Percentiles rank a stretch among this genome's conserved stretches.
Conservation (phyloP, 257 asterid genomes). For the Echium plantagineum region DNA sequence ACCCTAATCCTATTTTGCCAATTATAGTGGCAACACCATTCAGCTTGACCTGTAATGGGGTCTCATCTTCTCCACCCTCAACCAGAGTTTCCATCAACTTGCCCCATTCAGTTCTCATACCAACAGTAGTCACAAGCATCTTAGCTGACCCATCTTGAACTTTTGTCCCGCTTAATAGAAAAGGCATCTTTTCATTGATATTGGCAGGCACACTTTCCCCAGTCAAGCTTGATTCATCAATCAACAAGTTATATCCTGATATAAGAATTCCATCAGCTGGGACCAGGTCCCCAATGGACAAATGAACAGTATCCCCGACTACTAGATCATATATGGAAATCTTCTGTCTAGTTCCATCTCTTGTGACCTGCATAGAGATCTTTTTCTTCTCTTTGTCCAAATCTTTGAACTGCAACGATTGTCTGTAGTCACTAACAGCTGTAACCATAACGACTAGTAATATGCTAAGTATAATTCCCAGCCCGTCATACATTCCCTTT, state of each 20-base stretch:
- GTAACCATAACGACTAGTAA: constrained; percentile 79
- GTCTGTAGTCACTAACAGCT: constrained; percentile 88
- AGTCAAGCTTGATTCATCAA: constrained; percentile 91
- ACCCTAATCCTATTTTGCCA: constrained; percentile 77
- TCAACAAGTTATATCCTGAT: constrained; percentile 69
- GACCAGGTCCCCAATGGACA: constrained; percentile 70
- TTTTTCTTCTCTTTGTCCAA: constrained; percentile 96
- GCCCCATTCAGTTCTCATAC: constrained; percentile 99
- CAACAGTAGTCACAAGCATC: constrained; percentile 94
- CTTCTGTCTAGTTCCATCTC: constrained; percentile 77
- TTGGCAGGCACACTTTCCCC: constrained; percentile 84
- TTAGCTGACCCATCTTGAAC: constrained; percentile 88
- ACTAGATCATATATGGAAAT: constrained; percentile 76
- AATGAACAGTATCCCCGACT: constrained; percentile 77
- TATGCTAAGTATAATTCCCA: constrained; percentile 81
- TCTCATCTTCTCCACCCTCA: constrained; percentile 95
- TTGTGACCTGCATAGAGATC: constrained; percentile 66
- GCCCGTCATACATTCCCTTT: constrained; percentile 78
- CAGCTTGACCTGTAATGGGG: constrained; percentile 94
- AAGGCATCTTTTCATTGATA: constrained; percentile 61
- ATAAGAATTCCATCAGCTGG: constrained; percentile 85
- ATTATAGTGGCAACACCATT: constrained; percentile 93
- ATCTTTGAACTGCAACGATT: constrained; percentile 85
- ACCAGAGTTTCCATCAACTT: constrained; percentile 88
- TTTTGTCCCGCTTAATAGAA: constrained; percentile 75